phyloP scores from a whole-genome alignment of 345 rosid species.

The Odontarrhena argentea region DNA sequence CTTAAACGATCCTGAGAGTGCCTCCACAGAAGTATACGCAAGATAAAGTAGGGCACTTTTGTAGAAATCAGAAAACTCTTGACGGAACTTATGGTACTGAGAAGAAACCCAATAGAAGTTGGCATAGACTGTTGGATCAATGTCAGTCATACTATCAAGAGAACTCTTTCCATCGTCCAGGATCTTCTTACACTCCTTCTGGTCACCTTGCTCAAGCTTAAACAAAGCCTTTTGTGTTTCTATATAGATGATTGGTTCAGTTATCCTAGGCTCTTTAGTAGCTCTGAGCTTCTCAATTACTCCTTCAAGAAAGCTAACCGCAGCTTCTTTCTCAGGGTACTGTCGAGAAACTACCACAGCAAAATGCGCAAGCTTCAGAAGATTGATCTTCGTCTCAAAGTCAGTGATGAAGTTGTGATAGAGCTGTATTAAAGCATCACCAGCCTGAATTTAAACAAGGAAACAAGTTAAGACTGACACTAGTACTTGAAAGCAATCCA shows the following conservation, averaged over 20 bases:
- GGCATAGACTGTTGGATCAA: constrained; percentile 94
- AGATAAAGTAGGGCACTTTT: constrained; percentile 91
- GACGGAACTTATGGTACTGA: constrained; percentile 76
- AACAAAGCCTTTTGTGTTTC: constrained; percentile 85
- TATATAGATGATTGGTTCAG: constrained; percentile 86
- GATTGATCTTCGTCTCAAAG: constrained; percentile 98
- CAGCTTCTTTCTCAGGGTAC: constrained; percentile 94
- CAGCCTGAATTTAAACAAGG: constrained; percentile 61
- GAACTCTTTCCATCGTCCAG: constrained; percentile 87
- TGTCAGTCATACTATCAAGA: constrained; percentile 94
- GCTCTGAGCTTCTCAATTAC: constrained; percentile 81
- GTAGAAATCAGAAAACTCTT: constrained; percentile 93
- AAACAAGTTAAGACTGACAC: neutral
- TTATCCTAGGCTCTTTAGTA: constrained; percentile 75
- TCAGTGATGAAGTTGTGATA: constrained; percentile 93
- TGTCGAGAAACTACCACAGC: constrained; percentile 89
- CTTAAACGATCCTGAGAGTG: constrained; percentile 92
- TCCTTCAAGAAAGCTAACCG: constrained; percentile 78
- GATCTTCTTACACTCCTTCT: constrained; percentile 85
- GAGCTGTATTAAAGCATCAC: constrained; percentile 87
- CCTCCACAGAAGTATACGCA: constrained; percentile 92
- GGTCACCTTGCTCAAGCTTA: constrained; percentile 89
- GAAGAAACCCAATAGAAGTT: constrained; percentile 93
- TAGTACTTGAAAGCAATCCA: neutral
- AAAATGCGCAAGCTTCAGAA: constrained; percentile 95